Conservation (phyloP, 2,329 filamentous ascomycete species). For the Dothideomycetes sp. region DNA sequence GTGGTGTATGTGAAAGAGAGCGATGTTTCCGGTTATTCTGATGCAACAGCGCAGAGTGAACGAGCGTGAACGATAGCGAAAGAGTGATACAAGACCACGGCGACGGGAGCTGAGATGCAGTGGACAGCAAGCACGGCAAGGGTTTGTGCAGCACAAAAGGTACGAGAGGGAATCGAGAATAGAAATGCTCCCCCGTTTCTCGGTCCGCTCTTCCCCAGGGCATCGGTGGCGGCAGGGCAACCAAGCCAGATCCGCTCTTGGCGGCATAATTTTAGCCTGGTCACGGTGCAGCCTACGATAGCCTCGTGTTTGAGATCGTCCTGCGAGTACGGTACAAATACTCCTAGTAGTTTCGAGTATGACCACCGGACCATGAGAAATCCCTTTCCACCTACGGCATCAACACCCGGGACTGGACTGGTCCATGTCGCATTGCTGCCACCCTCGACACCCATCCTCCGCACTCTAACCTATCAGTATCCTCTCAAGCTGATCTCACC, state of each 20-base stretch:
- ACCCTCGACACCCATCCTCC: constrained; percentile 60
- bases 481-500: constrained; percentile 89
- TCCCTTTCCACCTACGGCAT: constrained; percentile 68
- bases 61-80: background rate
- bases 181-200: background rate
- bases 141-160: background rate
- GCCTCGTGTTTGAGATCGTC: too few species aligned
- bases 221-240: too few species aligned
- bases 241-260: too few species aligned
- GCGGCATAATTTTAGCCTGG: too few species aligned
- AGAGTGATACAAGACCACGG: constrained; percentile 5
- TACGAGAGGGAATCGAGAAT: background rate
- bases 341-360: background rate
- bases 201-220: background rate
- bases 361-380: constrained; percentile 35
- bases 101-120: constrained; percentile 4
- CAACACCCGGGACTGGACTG: constrained; percentile 66
- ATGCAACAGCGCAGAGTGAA: too few species aligned
- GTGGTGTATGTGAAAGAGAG: background rate
- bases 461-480: constrained; percentile 78
- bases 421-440: constrained; percentile 67
- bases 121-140: constrained; percentile 6
- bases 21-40: too few species aligned
- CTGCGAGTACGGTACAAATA: too few species aligned
- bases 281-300: too few species aligned